These are phyloP conservation scores for Calocybe gambosa DNA, from an alignment of 1,284 basidiomycete genomes.

Conservation along the genomic window DNA sequence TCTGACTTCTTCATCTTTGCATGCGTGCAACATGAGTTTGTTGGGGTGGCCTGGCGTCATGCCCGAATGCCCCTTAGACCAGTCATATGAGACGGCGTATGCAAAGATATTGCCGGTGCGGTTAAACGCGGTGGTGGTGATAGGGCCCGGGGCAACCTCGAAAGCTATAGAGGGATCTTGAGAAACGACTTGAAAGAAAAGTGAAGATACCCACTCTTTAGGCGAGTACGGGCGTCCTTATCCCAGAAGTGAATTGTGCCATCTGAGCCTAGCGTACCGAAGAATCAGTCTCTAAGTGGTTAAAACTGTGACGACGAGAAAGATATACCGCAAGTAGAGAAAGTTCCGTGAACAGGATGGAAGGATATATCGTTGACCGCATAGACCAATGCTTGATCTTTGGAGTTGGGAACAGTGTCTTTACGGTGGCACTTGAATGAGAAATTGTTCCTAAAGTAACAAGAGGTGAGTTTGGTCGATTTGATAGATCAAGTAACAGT, in stretches of 20 bases:
- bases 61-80: constrained; percentile 85
- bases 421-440: constrained; percentile 95
- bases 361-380: constrained; percentile 88
- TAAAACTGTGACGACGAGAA: constrained; percentile 17
- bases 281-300: constrained; percentile 10
- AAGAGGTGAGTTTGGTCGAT: neutral
- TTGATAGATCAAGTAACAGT: neutral
- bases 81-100: constrained; percentile 86
- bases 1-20: constrained; percentile 86
- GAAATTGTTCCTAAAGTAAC: constrained; percentile 67
- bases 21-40: constrained; percentile 86
- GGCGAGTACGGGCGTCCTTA: constrained; percentile 81
- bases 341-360: constrained; percentile 90
- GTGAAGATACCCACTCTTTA: constrained; percentile 63
- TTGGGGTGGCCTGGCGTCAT: constrained; percentile 78
- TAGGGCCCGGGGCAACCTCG: constrained; percentile 62
- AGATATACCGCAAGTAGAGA: constrained; percentile 81
- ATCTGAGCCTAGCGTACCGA: constrained; percentile 53
- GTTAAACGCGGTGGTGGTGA: constrained; percentile 77
- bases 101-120: constrained; percentile 84
- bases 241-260: constrained; percentile 88
- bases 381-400: constrained; percentile 79
- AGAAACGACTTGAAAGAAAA: neutral
- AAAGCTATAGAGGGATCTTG: constrained; percentile 43
- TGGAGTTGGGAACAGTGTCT: constrained; percentile 56